Conservation (phyloP, 306 rosid species). For the Dalbergia oliveri region DNA sequence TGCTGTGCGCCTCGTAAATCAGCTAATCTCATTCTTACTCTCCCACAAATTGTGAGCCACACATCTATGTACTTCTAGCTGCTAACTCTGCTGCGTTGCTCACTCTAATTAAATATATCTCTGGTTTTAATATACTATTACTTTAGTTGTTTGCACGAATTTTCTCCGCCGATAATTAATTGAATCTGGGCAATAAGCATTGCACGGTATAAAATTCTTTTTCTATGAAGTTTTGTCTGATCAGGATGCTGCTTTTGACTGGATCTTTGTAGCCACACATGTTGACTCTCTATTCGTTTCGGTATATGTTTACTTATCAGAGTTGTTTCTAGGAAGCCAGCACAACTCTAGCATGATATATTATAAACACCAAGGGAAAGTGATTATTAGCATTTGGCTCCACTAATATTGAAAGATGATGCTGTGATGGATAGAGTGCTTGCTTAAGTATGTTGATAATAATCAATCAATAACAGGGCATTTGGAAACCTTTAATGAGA, state of each 20-base stretch:
- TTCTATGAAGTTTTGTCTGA: background rate
- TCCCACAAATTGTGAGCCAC: too few relatives aligned
- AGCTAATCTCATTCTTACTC: background rate
- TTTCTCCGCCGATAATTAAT: background rate
- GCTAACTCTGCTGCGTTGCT: too few relatives aligned
- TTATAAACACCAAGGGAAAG: background rate
- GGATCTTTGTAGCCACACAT: background rate
- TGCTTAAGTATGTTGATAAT: background rate
- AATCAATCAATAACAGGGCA: background rate
- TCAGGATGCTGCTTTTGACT: background rate
- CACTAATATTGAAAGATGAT: constrained; percentile 13
- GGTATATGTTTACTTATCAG: background rate
- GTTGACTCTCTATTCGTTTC: background rate
- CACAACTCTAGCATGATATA: background rate
- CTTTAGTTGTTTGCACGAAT: background rate
- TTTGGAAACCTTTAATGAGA: too few relatives aligned
- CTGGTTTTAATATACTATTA: background rate
- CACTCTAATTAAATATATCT: too few relatives aligned
- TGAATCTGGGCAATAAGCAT: background rate
- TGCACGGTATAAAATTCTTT: background rate
- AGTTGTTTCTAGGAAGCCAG: background rate
- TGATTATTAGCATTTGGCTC: background rate
- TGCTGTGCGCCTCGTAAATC: too few relatives aligned
- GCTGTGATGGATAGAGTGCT: background rate
- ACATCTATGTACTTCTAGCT: background rate